phyloP scores from a whole-genome alignment of 2,329 filamentous ascomycete species.

The Arachnopeziza araneosa region DNA sequence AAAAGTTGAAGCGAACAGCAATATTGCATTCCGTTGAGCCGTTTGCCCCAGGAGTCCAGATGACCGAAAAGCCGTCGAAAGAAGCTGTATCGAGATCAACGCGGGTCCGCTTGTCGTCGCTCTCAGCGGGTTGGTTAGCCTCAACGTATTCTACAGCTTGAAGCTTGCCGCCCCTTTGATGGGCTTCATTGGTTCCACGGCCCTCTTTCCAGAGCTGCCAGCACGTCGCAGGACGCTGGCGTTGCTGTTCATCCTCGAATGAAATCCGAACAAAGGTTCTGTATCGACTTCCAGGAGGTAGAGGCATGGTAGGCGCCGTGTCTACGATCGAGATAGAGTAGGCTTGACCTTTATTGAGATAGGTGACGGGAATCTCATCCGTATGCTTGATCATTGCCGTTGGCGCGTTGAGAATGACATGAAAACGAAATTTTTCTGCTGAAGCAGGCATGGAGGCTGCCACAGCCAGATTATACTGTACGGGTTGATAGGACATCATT shows the following conservation, averaged over 20 bases:
- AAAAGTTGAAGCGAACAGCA: constrained; percentile 93
- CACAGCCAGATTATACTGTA: constrained; percentile 42
- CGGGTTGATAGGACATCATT: constrained; percentile 51
- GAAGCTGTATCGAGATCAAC: constrained; percentile 71
- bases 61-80: constrained; percentile 89
- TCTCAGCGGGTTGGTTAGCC: constrained; percentile 51
- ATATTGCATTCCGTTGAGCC: constrained; percentile 73
- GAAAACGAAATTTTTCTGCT: constrained; percentile 77
- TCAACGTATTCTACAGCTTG: constrained; percentile 94
- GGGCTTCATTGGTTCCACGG: constrained; percentile 89
- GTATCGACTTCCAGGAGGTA: constrained; percentile 62
- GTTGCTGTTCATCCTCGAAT: constrained; percentile 93
- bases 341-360: constrained; percentile 94
- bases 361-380: constrained; percentile 93
- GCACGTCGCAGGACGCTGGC: constrained; percentile 73
- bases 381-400: constrained; percentile 91
- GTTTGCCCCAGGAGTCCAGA: constrained; percentile 72
- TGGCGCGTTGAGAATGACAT: constrained; percentile 83
- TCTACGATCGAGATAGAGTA: constrained; percentile 85
- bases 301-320: constrained; percentile 56
- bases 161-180: constrained; percentile 85
- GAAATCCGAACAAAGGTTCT: constrained; percentile 92
- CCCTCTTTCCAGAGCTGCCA: constrained; percentile 97
- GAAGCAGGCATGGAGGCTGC: constrained; percentile 44
- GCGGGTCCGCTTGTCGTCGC: constrained; percentile 60